These are phyloP conservation scores for Coemansia sp. DNA, from an alignment of 192 early-diverging fungal genomes.

Conservation along the genomic window DNA sequence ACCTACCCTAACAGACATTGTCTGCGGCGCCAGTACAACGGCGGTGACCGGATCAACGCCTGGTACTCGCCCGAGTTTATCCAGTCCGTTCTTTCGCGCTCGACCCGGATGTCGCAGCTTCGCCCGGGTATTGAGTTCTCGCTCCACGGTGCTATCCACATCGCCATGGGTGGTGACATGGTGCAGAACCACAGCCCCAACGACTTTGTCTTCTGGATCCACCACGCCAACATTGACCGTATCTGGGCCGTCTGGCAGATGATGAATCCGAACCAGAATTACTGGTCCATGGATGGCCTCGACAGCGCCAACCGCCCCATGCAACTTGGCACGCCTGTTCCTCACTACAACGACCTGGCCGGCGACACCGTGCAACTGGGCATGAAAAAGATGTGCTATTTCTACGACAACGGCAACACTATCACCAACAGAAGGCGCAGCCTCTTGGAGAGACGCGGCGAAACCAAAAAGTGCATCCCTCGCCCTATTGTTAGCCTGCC, in stretches of 20 bases:
- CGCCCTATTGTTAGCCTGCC: slow-evolving; percentile 4
- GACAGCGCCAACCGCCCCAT: slow-evolving; percentile 26
- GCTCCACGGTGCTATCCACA: slow-evolving; percentile 50
- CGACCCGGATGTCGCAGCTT: slow-evolving; percentile 44
- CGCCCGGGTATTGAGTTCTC: slow-evolving; percentile 51
- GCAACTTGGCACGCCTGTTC: slow-evolving; percentile 14
- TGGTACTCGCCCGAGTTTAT: slow-evolving; percentile 55
- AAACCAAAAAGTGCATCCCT: slow-evolving; percentile 43
- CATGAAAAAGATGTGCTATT: slow-evolving; percentile 49
- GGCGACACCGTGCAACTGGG: slow-evolving; percentile 37
- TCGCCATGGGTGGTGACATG: slow-evolving; percentile 57
- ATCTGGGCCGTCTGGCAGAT: slow-evolving; percentile 59
- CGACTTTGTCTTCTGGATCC: slow-evolving; percentile 59
- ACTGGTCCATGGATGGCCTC: slow-evolving; percentile 37
- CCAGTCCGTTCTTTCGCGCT: slow-evolving; percentile 44
- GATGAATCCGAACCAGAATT: slow-evolving; percentile 45
- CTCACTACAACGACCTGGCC: slow-evolving; percentile 38
- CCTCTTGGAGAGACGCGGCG: slow-evolving; percentile 35
- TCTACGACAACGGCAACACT: slow-evolving; percentile 45
- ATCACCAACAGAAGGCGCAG: slow-evolving; percentile 20
- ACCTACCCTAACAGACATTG: slow-evolving; percentile 46
- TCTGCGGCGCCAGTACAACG: slow-evolving; percentile 53
- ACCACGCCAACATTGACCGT: slow-evolving; percentile 59
- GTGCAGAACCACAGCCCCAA: slow-evolving; percentile 50
- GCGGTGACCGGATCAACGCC: slow-evolving; percentile 38